Evolutionary conservation across 2,329 filamentous ascomycete genomes (phyloP).

Genomic region (Aureobasidium sp.): DNA sequence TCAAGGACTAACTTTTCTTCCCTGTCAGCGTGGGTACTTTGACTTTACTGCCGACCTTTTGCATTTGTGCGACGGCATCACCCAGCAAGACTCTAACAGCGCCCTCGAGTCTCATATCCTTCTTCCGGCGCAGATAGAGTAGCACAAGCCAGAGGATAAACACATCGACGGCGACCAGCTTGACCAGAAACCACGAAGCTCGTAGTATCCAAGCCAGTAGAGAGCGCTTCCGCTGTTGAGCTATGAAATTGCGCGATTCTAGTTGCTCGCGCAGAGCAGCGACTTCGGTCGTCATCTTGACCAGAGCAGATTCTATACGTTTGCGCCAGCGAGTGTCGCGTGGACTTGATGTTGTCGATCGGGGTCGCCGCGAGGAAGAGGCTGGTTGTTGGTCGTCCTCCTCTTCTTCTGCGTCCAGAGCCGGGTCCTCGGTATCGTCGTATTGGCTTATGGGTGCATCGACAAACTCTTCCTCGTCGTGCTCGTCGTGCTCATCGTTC

Average conservation of each 20-base stretch:
- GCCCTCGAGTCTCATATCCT: constrained; percentile 64
- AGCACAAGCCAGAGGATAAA: constrained; percentile 57
- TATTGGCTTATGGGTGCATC: constrained; percentile 17
- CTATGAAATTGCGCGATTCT: constrained; percentile 63
- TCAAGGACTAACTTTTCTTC: not conserved
- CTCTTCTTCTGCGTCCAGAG: constrained; percentile 5
- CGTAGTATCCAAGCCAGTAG: constrained; percentile 63
- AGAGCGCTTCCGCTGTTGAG: constrained; percentile 54
- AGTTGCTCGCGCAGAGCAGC: constrained; percentile 89
- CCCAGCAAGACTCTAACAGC: constrained; percentile 57
- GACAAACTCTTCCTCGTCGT: constrained; percentile 22
- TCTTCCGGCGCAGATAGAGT: constrained; percentile 62
- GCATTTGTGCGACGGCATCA: constrained; percentile 32
- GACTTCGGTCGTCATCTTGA: constrained; percentile 84
- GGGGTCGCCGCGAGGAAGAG: not conserved
- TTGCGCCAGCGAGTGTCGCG: constrained; percentile 60
- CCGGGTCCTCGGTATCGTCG: constrained; percentile 10
- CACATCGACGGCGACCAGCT: constrained; percentile 66
- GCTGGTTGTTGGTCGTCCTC: constrained; percentile 6
- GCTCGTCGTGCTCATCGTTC: constrained; percentile 33
- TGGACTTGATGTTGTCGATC: constrained; percentile 14
- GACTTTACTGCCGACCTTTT: constrained; percentile 24
- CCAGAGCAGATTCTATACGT: constrained; percentile 74
- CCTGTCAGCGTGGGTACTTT: constrained; percentile 24
- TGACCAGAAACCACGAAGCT: constrained; percentile 58